These are phyloP conservation scores for Pyrus hybrid DNA, from an alignment of 331 rosid genomes.

Conservation along the genomic window DNA sequence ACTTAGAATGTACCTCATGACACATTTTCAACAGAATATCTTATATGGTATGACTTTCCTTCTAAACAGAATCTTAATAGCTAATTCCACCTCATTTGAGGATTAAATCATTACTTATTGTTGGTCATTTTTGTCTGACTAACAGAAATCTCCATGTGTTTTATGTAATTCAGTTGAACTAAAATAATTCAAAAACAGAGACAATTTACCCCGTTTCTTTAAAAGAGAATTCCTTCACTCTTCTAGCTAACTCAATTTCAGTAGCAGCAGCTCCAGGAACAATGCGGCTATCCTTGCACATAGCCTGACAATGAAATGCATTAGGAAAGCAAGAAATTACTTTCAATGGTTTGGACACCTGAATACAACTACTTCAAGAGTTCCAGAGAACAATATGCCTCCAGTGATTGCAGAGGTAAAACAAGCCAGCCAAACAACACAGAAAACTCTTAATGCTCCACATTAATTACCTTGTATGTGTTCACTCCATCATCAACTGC, in stretches of 20 bases:
- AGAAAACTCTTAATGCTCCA: neutral
- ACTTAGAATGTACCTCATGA: neutral
- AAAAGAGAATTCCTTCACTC: slow-evolving; percentile 78
- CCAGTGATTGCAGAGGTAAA: neutral
- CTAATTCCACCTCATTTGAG: neutral
- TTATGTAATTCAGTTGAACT: neutral
- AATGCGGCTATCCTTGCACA: slow-evolving; percentile 90
- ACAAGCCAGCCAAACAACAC: neutral
- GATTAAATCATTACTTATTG: neutral
- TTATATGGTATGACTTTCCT: neutral
- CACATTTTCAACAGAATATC: neutral
- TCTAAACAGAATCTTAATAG: neutral
- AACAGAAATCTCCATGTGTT: neutral
- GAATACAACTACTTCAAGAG: neutral
- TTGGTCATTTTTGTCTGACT: neutral
- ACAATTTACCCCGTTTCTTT: slow-evolving; percentile 72
- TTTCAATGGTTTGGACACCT: neutral
- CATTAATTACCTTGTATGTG: slow-evolving; percentile 68
- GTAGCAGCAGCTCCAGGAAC: slow-evolving; percentile 98
- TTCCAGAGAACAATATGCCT: neutral
- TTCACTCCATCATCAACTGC: slow-evolving; percentile 97
- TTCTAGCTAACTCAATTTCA: slow-evolving; percentile 83
- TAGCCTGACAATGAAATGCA: slow-evolving; percentile 49
- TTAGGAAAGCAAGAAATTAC: neutral
- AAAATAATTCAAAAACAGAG: neutral